A percentile compares a stretch with the other conserved stretches of the same genome.
Evolutionary conservation across 2,329 filamentous ascomycete species (phyloP).

Genomic region (Stromatinia cepivora): DNA sequence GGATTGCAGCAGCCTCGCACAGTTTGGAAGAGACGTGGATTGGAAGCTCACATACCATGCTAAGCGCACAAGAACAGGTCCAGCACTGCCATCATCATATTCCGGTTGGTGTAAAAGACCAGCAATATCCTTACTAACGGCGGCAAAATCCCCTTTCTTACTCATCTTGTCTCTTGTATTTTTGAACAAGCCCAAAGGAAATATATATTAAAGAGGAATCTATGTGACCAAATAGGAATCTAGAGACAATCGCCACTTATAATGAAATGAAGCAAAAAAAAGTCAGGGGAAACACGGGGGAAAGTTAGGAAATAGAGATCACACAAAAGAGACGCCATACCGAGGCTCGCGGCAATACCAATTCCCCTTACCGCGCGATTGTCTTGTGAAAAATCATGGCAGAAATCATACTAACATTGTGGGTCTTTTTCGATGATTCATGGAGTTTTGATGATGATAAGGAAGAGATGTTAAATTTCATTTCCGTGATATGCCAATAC

Average conservation of each 20-base stretch:
- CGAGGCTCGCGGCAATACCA: slow-evolving; percentile 32
- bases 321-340: slow-evolving; percentile 27
- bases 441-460: slow-evolving; percentile 23
- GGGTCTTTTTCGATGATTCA: slow-evolving; percentile 29
- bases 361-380: slow-evolving; percentile 27
- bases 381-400: slow-evolving; percentile 15
- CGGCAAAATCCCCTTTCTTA: slow-evolving; percentile 65
- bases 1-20: neutral
- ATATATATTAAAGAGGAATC: neutral
- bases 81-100: slow-evolving; percentile 65
- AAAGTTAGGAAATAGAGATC: slow-evolving; percentile 24
- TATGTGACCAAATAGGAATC: slow-evolving; percentile 17
- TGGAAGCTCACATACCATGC: slow-evolving; percentile 52
- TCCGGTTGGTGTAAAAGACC: slow-evolving; percentile 56
- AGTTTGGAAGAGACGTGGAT: neutral
- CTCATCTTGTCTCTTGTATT: slow-evolving; percentile 30
- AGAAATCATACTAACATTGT: slow-evolving; percentile 20
- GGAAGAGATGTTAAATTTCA: slow-evolving; percentile 11
- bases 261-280: neutral
- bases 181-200: neutral
- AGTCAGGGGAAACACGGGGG: slow-evolving; percentile 19
- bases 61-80: slow-evolving; percentile 62
- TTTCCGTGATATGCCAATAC: neutral
- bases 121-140: slow-evolving; percentile 30
- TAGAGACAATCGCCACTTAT: neutral